Evolutionary conservation across 2,329 filamentous ascomycete species (phyloP).

Genomic region (Penicillium sp.): DNA sequence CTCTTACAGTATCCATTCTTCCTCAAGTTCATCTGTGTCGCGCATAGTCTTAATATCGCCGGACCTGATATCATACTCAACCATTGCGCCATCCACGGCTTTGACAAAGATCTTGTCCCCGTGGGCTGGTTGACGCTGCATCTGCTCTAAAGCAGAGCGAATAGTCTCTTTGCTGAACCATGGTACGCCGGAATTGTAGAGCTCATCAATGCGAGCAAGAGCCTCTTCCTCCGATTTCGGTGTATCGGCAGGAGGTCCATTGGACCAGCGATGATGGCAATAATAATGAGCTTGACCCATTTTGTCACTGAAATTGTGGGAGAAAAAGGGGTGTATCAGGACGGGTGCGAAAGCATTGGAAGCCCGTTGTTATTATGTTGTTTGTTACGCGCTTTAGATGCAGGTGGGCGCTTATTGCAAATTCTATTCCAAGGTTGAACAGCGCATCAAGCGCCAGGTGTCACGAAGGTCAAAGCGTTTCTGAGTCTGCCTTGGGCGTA

Average conservation of each 20-base stretch:
- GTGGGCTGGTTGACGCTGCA: conserved; percentile 5
- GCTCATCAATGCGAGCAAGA: conserved; percentile 15
- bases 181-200: conserved; percentile 21
- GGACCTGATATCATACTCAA: conserved; percentile 6
- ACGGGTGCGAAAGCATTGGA: not conserved
- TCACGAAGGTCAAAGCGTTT: not conserved
- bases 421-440: not conserved
- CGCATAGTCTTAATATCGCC: not conserved
- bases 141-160: conserved; percentile 7
- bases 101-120: conserved; percentile 18
- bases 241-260: not conserved
- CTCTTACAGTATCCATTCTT: not conserved
- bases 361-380: not conserved
- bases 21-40: not conserved
- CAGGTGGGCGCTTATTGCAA: not conserved
- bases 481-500: not conserved
- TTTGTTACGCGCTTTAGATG: not conserved
- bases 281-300: conserved; percentile 1
- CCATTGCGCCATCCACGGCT: conserved; percentile 9
- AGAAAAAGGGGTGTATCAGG: not conserved
- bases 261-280: conserved; percentile 4
- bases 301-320: not conserved
- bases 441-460: not conserved
- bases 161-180: conserved; percentile 23
- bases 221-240: conserved; percentile 13